These are phyloP conservation scores for Tetrapyrgos nigripes DNA, from an alignment of 1,284 basidiomycete genomes.

Conservation along the genomic window DNA sequence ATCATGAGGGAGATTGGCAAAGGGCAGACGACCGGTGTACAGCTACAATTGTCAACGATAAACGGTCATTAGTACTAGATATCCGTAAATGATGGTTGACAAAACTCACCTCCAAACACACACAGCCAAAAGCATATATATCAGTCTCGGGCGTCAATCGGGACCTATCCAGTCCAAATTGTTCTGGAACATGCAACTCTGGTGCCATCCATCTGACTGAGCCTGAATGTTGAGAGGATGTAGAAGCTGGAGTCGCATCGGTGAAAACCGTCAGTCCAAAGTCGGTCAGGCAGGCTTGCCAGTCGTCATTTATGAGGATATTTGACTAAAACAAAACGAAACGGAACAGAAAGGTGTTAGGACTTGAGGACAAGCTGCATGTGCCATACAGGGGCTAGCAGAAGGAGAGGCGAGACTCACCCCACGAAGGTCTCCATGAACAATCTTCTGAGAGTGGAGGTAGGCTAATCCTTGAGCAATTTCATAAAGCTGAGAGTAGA, in stretches of 20 bases:
- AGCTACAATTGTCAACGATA: constrained; percentile 8
- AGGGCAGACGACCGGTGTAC: constrained; percentile 18
- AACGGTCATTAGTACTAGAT: background rate
- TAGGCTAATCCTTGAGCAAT: constrained; percentile 17
- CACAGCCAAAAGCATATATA: constrained; percentile 18
- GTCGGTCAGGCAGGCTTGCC: constrained; percentile 24
- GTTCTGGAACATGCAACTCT: constrained; percentile 22
- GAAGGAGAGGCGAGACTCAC: too few relatives aligned
- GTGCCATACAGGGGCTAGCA: too few relatives aligned
- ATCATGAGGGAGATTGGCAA: constrained; percentile 9
- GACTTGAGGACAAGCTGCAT: too few relatives aligned
- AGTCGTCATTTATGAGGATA: constrained; percentile 24
- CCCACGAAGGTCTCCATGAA: constrained; percentile 17
- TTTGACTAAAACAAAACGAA: constrained; percentile 17
- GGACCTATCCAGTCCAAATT: constrained; percentile 14
- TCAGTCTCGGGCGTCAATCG: constrained; percentile 13
- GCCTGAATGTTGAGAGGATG: constrained; percentile 16
- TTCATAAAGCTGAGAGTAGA: constrained; percentile 10
- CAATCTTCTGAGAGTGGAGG: constrained; percentile 17
- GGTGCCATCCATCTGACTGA: constrained; percentile 31
- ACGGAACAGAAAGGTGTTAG: too few relatives aligned
- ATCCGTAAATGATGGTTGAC: background rate
- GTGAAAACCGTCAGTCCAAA: constrained; percentile 25
- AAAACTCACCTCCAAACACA: constrained; percentile 12
- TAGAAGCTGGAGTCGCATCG: constrained; percentile 9